A percentile compares a stretch with the other conserved stretches of the same genome.
Conservation (phyloP, 1,284 basidiomycete genomes). For the Phenoliferia sp. region DNA sequence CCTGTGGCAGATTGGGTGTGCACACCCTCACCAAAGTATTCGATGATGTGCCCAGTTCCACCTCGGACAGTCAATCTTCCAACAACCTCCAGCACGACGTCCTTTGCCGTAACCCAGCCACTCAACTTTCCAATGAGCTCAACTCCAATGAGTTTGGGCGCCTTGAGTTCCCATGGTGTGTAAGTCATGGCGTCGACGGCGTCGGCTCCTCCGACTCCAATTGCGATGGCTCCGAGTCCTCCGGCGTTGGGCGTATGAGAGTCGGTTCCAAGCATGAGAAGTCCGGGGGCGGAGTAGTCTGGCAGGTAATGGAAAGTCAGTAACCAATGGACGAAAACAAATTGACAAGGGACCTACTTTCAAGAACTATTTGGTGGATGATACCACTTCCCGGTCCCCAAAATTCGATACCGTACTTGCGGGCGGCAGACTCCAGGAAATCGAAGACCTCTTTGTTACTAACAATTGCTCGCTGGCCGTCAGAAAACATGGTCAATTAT, state of each 20-base stretch:
- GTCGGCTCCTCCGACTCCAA: slow-evolving; percentile 97
- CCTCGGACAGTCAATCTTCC: slow-evolving; percentile 94
- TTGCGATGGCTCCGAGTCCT: slow-evolving; percentile 94
- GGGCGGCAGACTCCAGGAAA: slow-evolving; percentile 89
- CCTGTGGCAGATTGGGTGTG: slow-evolving; percentile 88
- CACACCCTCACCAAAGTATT: slow-evolving; percentile 97
- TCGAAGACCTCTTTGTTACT: slow-evolving; percentile 97
- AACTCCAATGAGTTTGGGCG: slow-evolving; percentile 52
- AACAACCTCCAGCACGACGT: slow-evolving; percentile 89
- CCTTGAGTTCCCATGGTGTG: slow-evolving; percentile 97
- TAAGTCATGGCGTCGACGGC: slow-evolving; percentile 98
- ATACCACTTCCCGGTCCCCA: slow-evolving; percentile 90
- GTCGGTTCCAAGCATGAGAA: slow-evolving; percentile 63
- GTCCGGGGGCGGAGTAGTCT: slow-evolving; percentile 47
- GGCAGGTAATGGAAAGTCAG: slow-evolving; percentile 45
- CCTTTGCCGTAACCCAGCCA: slow-evolving; percentile 95
- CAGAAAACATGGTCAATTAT: slow-evolving; percentile 11
- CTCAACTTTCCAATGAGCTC: slow-evolving; percentile 82
- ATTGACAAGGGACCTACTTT: slow-evolving; percentile 63
- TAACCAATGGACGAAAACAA: slow-evolving; percentile 58
- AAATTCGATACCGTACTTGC: slow-evolving; percentile 75
- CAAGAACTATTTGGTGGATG: slow-evolving; percentile 95
- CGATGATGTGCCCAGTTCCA: slow-evolving; percentile 91
- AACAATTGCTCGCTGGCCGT: slow-evolving; percentile 66
- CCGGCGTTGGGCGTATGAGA: slow-evolving; percentile 98